phyloP scores from a whole-genome alignment of 352 stramenopile genomes.

The Phytophthora europaea region DNA sequence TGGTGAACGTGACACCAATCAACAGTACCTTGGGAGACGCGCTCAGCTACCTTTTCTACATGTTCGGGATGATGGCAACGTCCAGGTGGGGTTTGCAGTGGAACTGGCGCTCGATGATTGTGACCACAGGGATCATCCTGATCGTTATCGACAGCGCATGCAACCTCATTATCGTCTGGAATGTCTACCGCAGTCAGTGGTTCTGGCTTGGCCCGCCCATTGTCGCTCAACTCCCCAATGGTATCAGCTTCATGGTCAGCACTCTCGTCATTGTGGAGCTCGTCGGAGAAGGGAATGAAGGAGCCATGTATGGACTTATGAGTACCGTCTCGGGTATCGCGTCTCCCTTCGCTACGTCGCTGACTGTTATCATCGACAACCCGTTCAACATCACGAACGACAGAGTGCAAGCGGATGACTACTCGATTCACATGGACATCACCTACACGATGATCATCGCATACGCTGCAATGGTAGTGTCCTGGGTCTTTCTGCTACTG shows the following conservation, averaged over 20 bases:
- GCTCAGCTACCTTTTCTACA: conserved; percentile 40
- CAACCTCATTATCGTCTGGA: conserved; percentile 49
- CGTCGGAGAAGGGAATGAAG: conserved; percentile 56
- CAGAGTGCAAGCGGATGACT: conserved; percentile 41
- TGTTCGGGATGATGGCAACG: conserved; percentile 44
- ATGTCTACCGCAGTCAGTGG: conserved; percentile 55
- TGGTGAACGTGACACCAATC: conserved; percentile 40
- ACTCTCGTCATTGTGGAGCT: conserved; percentile 55
- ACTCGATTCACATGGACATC: conserved; percentile 48
- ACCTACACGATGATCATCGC: conserved; percentile 60
- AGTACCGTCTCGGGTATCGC: conserved; percentile 53
- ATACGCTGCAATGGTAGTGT: conserved; percentile 43
- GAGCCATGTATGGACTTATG: conserved; percentile 56
- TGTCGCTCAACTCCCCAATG: conserved; percentile 43
- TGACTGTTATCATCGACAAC: conserved; percentile 48
- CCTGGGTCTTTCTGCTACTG: conserved; percentile 44
- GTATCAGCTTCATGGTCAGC: conserved; percentile 53
- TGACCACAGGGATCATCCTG: conserved; percentile 34
- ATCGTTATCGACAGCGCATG: conserved; percentile 40
- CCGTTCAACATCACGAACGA: conserved; percentile 48
- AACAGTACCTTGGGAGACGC: conserved; percentile 43
- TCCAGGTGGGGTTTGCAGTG: conserved; percentile 53
- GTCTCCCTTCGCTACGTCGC: conserved; percentile 45
- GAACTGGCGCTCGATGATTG: conserved; percentile 55
- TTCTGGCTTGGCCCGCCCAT: conserved; percentile 55